Percentiles rank a stretch among this genome's conserved stretches.
These are phyloP conservation scores for Melocanna baccifera DNA, from an alignment of 176 grass and related monocot genomes.

Conservation along the genomic window DNA sequence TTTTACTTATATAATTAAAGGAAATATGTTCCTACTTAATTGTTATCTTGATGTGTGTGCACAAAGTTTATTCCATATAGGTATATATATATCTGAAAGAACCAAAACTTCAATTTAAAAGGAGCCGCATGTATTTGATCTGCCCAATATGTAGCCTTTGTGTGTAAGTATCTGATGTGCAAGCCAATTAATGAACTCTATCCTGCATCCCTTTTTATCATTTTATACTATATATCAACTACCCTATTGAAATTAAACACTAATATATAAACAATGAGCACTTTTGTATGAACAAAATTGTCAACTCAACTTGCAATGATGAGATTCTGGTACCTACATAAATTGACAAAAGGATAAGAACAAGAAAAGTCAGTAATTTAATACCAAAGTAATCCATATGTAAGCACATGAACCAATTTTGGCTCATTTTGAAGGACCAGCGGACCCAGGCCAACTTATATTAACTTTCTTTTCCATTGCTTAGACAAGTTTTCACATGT, in stretches of 20 bases:
- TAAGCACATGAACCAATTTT: not conserved
- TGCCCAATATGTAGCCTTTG: not conserved
- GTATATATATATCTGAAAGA: not conserved
- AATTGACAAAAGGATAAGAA: not conserved
- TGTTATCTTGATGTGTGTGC: not conserved
- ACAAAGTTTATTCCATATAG: not conserved
- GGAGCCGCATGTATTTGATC: not conserved
- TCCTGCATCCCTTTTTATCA: not conserved
- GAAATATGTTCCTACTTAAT: not conserved
- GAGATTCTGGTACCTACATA: conserved; percentile 1
- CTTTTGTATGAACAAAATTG: not conserved
- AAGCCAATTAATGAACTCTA: not conserved
- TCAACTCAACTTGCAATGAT: not conserved
- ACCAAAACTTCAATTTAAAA: not conserved
- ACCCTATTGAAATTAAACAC: not conserved
- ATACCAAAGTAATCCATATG: not conserved
- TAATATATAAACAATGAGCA: not conserved
- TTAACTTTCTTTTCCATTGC: not conserved
- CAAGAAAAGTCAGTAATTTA: not conserved
- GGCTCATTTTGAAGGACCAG: not conserved
- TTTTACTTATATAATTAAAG: not conserved
- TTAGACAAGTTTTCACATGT: not conserved
- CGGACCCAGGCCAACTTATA: not conserved
- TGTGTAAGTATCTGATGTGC: not conserved
- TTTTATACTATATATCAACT: not conserved